Percentiles rank a stretch among this genome's conserved stretches.
Evolutionary conservation across 1,284 basidiomycete species (phyloP).

Genomic region (Papiliotrema terrestris): DNA sequence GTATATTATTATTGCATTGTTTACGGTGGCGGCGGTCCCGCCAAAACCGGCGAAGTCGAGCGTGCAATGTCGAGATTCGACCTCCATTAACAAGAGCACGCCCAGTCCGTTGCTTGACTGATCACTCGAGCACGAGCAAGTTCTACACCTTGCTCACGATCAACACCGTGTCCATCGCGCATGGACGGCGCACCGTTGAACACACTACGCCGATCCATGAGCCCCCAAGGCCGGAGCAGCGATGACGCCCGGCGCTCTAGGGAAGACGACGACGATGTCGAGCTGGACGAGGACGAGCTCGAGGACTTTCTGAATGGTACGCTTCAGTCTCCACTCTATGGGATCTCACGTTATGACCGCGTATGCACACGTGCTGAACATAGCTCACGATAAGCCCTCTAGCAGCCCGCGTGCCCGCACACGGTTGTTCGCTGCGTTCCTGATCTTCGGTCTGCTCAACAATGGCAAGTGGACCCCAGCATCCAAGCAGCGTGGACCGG

Average conservation of each 20-base stretch:
- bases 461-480: conserved; percentile 30
- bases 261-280: not conserved
- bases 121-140: too few species aligned
- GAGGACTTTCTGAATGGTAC: not conserved
- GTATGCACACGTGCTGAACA: not conserved
- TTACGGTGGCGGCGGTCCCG: too few species aligned
- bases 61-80: too few species aligned
- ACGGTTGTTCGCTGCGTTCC: conserved; percentile 40
- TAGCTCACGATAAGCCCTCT: too few species aligned
- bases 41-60: too few species aligned
- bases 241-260: not conserved
- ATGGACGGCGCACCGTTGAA: conserved; percentile 3
- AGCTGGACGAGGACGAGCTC: conserved; percentile 6
- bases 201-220: not conserved
- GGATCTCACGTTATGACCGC: too few species aligned
- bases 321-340: not conserved
- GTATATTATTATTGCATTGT: too few species aligned
- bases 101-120: too few species aligned
- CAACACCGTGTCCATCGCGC: not conserved
- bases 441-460: conserved; percentile 48
- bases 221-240: not conserved
- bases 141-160: too few species aligned
- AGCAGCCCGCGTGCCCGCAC: too few species aligned
- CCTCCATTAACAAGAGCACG: too few species aligned
- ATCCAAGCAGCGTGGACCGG: not conserved